phyloP scores from a whole-genome alignment of 768 basidiomycete genomes.

The Mycena galericulata region DNA sequence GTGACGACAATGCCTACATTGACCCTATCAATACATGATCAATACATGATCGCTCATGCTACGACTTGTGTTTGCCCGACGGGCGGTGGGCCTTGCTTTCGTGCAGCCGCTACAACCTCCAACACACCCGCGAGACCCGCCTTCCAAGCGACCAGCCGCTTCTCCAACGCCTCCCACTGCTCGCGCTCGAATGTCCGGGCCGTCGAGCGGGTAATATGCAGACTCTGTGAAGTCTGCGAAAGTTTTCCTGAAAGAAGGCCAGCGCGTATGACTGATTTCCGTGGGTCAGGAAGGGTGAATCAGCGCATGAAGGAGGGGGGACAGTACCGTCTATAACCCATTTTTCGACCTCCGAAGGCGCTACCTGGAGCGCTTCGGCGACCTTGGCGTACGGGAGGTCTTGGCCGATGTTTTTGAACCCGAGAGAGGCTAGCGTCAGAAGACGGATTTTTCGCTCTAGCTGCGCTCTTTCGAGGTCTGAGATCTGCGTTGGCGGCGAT shows the following conservation, averaged over 20 bases:
- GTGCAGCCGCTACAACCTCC: slow-evolving; percentile 74
- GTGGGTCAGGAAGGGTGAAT: slow-evolving; percentile 15
- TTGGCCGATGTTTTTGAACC: slow-evolving; percentile 80
- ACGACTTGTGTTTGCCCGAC: slow-evolving; percentile 38
- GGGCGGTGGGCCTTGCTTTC: slow-evolving; percentile 54
- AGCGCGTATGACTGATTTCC: slow-evolving; percentile 76
- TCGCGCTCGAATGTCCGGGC: slow-evolving; percentile 80
- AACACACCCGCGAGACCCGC: slow-evolving; percentile 74
- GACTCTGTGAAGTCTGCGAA: slow-evolving; percentile 80
- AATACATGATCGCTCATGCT: slow-evolving; percentile 29
- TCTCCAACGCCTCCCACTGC: slow-evolving; percentile 86
- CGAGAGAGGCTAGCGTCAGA: slow-evolving; percentile 79
- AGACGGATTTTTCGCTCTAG: slow-evolving; percentile 86
- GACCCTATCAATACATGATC: slow-evolving; percentile 20
- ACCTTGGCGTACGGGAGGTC: slow-evolving; percentile 80
- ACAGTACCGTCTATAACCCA: slow-evolving; percentile 91
- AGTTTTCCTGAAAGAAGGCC: slow-evolving; percentile 86
- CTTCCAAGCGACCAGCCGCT: slow-evolving; percentile 83
- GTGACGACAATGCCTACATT: slow-evolving; percentile 5
- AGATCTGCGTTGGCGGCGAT: neutral
- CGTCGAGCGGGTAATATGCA: slow-evolving; percentile 80
- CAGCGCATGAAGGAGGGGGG: neutral
- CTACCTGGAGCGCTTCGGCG: slow-evolving; percentile 74
- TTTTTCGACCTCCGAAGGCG: slow-evolving; percentile 76
- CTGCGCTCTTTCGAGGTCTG: slow-evolving; percentile 68